These are phyloP conservation scores for Cryptococcus sp. DNA, from an alignment of 1,284 basidiomycete species.

Conservation along the genomic window DNA sequence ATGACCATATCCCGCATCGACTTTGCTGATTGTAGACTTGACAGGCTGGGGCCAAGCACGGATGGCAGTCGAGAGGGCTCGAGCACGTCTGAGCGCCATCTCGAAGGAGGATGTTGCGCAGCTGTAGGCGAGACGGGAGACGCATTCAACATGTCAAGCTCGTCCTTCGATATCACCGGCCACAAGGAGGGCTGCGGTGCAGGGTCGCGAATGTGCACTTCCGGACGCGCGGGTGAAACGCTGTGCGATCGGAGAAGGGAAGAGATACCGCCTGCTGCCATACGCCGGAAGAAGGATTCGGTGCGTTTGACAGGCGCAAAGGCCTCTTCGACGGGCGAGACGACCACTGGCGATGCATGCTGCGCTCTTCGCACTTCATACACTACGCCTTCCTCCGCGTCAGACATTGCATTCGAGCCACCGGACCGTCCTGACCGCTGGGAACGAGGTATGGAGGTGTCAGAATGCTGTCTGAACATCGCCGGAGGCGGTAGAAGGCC, in stretches of 20 bases:
- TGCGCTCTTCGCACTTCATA: slow-evolving; percentile 19
- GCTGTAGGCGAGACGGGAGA: slow-evolving; percentile 1
- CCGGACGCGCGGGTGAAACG: slow-evolving; percentile 3
- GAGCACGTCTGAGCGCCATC: slow-evolving; percentile 12
- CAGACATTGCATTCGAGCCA: slow-evolving; percentile 17
- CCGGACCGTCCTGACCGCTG: slow-evolving; percentile 19
- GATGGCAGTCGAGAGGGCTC: slow-evolving; percentile 15
- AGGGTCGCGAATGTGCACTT: slow-evolving; percentile 41
- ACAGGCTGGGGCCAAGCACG: slow-evolving; percentile 50
- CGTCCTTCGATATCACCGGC: slow-evolving; percentile 35
- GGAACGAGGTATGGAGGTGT: slow-evolving; percentile 22
- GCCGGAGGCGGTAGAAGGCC: slow-evolving; percentile 16
- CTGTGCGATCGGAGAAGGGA: slow-evolving; percentile 13
- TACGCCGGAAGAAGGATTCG: slow-evolving; percentile 40
- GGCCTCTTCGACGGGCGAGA: slow-evolving; percentile 21
- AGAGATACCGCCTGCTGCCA: slow-evolving; percentile 35
- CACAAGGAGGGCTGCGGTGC: slow-evolving; percentile 40
- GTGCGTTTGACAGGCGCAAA: slow-evolving; percentile 36
- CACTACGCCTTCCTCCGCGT: slow-evolving; percentile 37
- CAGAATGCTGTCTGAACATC: slow-evolving; percentile 10
- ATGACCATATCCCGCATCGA: slow-evolving; percentile 46
- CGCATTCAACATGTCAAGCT: neutral
- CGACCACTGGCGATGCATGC: slow-evolving; percentile 13
- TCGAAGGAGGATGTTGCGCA: slow-evolving; percentile 10
- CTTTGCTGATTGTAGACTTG: slow-evolving; percentile 29